A percentile compares a stretch with the other conserved stretches of the same genome.
Evolutionary conservation across 1,284 basidiomycete genomes (phyloP).

Genomic region (Laetiporus sulphureus): DNA sequence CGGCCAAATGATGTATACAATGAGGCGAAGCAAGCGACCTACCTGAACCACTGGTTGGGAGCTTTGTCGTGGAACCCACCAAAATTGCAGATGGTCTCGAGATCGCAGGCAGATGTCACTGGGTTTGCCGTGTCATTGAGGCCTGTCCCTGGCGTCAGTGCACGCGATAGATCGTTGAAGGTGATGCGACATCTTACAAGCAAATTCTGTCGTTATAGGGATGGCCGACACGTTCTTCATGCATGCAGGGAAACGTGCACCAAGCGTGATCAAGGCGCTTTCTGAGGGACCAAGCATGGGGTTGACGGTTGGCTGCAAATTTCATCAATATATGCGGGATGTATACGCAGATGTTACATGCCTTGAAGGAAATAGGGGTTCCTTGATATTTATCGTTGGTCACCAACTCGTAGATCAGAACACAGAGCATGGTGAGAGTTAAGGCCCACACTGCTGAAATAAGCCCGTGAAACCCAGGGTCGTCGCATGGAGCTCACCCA

Average conservation of each 20-base stretch:
- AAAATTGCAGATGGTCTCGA: slow-evolving; percentile 85
- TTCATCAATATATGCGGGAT: no score
- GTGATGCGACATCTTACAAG: slow-evolving; percentile 42
- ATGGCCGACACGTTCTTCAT: slow-evolving; percentile 73
- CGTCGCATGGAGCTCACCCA: slow-evolving; percentile 29
- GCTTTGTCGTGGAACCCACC: slow-evolving; percentile 66
- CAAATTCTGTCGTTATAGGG: slow-evolving; percentile 51
- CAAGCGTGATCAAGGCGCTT: slow-evolving; percentile 81
- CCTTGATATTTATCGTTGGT: slow-evolving; percentile 70
- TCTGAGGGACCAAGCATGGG: slow-evolving; percentile 90
- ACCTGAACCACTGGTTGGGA: slow-evolving; percentile 88
- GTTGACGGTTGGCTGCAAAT: slow-evolving; percentile 53
- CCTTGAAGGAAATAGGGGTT: slow-evolving; percentile 76
- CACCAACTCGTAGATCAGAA: slow-evolving; percentile 77
- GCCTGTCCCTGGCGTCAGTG: slow-evolving; percentile 39
- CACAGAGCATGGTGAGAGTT: slow-evolving; percentile 59
- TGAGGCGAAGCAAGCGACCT: slow-evolving; percentile 13
- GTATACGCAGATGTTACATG: slow-evolving; percentile 19
- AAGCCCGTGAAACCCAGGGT: not conserved
- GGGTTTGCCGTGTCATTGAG: slow-evolving; percentile 75
- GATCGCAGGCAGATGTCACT: slow-evolving; percentile 59
- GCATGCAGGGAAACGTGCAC: slow-evolving; percentile 87
- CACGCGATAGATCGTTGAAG: no score
- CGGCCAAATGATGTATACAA: slow-evolving; percentile 6
- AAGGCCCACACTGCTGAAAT: slow-evolving; percentile 50